Evolutionary conservation across 768 basidiomycete species (phyloP).

Genomic region (Hemileccinum impolitum): DNA sequence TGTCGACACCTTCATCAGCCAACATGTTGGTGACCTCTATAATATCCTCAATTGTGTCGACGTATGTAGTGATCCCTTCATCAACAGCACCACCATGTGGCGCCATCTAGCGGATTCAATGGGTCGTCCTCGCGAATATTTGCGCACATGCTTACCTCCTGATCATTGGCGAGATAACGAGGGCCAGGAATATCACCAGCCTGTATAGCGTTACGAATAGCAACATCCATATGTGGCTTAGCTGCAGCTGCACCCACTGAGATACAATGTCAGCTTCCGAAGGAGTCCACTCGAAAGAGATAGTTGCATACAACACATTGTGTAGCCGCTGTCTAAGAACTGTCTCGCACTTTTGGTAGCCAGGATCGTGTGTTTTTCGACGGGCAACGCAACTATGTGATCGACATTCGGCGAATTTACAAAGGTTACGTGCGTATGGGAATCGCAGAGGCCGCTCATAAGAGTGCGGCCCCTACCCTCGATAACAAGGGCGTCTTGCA

Average conservation of each 20-base stretch:
- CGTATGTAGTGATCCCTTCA: conserved; percentile 32
- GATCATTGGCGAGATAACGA: conserved; percentile 34
- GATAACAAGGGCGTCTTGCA: conserved; percentile 23
- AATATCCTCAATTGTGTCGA: conserved; percentile 31
- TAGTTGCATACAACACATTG: conserved; percentile 31
- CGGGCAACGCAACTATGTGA: conserved; percentile 24
- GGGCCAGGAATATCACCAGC: conserved; percentile 34
- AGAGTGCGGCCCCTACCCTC: conserved; percentile 33
- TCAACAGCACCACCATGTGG: conserved; percentile 30
- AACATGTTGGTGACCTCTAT: conserved; percentile 19
- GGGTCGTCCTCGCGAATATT: neutral
- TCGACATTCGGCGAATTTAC: conserved; percentile 32
- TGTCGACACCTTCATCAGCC: conserved; percentile 24
- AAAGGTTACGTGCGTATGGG: conserved; percentile 33
- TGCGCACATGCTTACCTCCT: conserved; percentile 28
- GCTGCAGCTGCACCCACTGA: conserved; percentile 36
- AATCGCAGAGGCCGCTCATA: conserved; percentile 36
- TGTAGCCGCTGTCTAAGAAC: conserved; percentile 36
- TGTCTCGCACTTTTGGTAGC: conserved; percentile 28
- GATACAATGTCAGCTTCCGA: neutral
- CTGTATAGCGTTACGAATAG: conserved; percentile 34
- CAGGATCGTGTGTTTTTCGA: conserved; percentile 34
- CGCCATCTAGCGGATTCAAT: conserved; percentile 23
- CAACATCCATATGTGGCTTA: conserved; percentile 31
- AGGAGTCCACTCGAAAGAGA: neutral